Percentiles rank a stretch among this genome's conserved stretches.
phyloP scores from a whole-genome alignment of 164 flowering plant species.

The Liquidambar formosana region DNA sequence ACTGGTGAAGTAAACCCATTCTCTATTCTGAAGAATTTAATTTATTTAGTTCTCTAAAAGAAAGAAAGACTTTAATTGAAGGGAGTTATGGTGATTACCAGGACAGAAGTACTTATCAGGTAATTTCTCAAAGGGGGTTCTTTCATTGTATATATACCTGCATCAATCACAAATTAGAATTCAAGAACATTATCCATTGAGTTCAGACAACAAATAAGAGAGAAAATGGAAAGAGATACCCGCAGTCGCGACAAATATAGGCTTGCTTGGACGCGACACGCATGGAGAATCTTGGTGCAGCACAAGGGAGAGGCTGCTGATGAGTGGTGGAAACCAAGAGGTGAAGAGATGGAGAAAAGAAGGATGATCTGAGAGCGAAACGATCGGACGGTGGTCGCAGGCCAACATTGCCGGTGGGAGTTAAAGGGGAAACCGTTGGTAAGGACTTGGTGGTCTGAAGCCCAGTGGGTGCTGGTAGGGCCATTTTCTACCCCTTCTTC shows the following conservation, averaged over 20 bases:
- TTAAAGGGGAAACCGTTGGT: conserved; percentile 18
- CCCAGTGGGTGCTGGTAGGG: conserved; percentile 41
- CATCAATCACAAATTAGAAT: conserved; percentile 12
- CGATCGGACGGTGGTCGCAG: conserved; percentile 42
- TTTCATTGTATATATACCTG: conserved; percentile 92
- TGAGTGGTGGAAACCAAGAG: conserved; percentile 35
- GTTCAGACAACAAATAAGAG: too few relatives aligned
- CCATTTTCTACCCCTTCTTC: conserved; percentile 30
- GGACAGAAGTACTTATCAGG: conserved; percentile 92
- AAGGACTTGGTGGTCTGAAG: conserved; percentile 16
- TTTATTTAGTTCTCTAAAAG: too few relatives aligned
- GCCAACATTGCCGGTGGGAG: conserved; percentile 37
- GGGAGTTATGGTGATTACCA: conserved; percentile 44
- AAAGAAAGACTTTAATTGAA: too few relatives aligned
- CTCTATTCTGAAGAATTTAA: too few relatives aligned
- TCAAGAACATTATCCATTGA: conserved; percentile 4
- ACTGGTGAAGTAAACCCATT: too few relatives aligned
- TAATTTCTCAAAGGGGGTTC: conserved; percentile 86
- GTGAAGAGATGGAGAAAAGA: conserved; percentile 52
- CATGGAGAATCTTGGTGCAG: conserved; percentile 67
- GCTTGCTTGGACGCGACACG: conserved; percentile 79
- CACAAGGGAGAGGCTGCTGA: conserved; percentile 19
- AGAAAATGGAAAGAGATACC: conserved; percentile 36
- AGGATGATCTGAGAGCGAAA: conserved; percentile 61
- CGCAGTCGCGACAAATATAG: conserved; percentile 95